These are phyloP conservation scores for Cystobasidium sp. DNA, from an alignment of 1,284 basidiomycete genomes.

Conservation along the genomic window DNA sequence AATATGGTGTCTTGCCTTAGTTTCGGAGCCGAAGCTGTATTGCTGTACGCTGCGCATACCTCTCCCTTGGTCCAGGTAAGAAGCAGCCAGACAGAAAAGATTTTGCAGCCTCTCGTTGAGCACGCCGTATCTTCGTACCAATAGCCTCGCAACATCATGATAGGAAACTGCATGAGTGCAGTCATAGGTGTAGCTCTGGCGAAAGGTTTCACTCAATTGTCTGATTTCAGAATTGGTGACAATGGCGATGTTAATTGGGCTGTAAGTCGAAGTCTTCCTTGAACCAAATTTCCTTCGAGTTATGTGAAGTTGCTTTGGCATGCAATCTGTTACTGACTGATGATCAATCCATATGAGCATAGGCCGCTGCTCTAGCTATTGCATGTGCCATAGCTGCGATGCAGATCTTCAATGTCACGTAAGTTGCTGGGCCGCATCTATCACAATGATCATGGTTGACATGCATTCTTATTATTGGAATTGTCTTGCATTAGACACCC, in stretches of 20 bases:
- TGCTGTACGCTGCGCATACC: slow-evolving; percentile 50
- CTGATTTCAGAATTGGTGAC: slow-evolving; percentile 47
- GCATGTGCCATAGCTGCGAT: slow-evolving; percentile 49
- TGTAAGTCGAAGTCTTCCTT: neutral
- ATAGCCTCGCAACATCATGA: slow-evolving; percentile 52
- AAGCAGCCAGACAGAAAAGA: neutral
- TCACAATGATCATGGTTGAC: neutral
- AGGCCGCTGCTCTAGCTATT: slow-evolving; percentile 42
- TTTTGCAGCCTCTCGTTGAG: neutral
- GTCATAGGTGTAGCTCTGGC: slow-evolving; percentile 51
- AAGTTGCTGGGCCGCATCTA: neutral
- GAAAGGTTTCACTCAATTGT: slow-evolving; percentile 47
- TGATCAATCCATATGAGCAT: neutral
- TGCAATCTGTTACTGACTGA: neutral
- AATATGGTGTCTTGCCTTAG: slow-evolving; percentile 48
- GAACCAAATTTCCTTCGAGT: no score
- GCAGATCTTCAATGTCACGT: slow-evolving; percentile 52
- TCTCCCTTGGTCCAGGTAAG: slow-evolving; percentile 47
- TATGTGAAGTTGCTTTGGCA: no score
- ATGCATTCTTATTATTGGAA: neutral
- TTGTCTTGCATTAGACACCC: slow-evolving; percentile 44
- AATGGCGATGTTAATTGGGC: slow-evolving; percentile 51
- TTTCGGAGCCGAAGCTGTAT: slow-evolving; percentile 53
- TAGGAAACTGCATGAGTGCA: slow-evolving; percentile 51
- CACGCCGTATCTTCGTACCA: neutral